Base-by-base conservation (phyloP, 345 rosid genomes). In the Hirschfeldia incana region DNA sequence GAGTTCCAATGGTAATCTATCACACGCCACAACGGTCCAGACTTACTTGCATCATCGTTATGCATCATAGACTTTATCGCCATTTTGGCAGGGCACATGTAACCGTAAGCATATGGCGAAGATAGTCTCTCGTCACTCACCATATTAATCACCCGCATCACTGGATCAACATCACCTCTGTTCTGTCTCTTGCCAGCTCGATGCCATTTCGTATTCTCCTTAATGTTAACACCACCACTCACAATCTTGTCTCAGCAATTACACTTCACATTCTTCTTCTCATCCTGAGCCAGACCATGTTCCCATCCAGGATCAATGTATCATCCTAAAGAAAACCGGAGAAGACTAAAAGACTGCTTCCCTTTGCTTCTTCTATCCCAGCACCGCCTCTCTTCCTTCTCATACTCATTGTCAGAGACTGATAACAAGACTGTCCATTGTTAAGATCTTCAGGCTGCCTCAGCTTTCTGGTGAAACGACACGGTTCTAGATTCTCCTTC, bases 1-100 rank as follows among this genome's bases (percentile, higher is more conserved):
- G 89, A 76, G 84, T 84, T 89, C 92, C 92, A 90, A 44, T 87
- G 88, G 76, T 67, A 84, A 74, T 92, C 98, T 26, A 94, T 89
- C 69, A 87, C 93, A 53, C 84, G 87, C 92, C 91, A 91, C 21
- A 94, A 85, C 7, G 98, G 95, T 76, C 86, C 92, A 65, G 84
- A 90, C 77, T 89, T 94, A 8, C 87, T 86, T 33, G 75, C 81
- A 85, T 87, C 94, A 70, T 87, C 91, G 67, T 81, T 83, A 67
- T 85, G 91, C n/a, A n/a, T n/a, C 71, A 90, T 77, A 15, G 88
- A 78, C 79, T 85, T 89, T 33, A 89, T 87, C 10, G 89, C 90
- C 70, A 86, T n/a, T n/a, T n/a, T n/a, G n/a, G n/a, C n/a, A n/a
- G n/a, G n/a, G n/a, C n/a, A n/a, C n/a, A n/a, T 85, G 81, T 88